phyloP scores from a whole-genome alignment of 2,329 filamentous ascomycete species.

The Fusarium sp. region DNA sequence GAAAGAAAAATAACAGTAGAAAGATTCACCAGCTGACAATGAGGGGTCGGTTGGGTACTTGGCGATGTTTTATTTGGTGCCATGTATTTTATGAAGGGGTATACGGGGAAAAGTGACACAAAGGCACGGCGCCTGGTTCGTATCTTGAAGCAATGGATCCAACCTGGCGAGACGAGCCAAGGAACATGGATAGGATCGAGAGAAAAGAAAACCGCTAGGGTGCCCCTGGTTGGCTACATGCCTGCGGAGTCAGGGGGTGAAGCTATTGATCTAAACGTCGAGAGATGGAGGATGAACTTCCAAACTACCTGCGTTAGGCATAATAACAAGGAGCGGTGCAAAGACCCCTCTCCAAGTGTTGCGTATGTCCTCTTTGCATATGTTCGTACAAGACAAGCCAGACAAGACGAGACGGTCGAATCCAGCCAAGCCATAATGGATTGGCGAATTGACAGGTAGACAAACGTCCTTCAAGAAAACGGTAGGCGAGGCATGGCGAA shows the following conservation, averaged over 20 bases:
- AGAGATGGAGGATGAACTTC: slow-evolving; percentile 22
- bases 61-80: slow-evolving; percentile 51
- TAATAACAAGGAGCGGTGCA: slow-evolving; percentile 25
- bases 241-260: slow-evolving; percentile 26
- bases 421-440: slow-evolving; percentile 9
- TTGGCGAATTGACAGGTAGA: slow-evolving; percentile 28
- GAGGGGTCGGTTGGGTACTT: slow-evolving; percentile 49
- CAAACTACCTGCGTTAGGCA: slow-evolving; percentile 9
- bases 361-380: neutral
- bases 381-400: slow-evolving; percentile 7
- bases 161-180: slow-evolving; percentile 49
- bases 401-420: slow-evolving; percentile 12
- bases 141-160: slow-evolving; percentile 52
- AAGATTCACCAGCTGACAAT: slow-evolving; percentile 38
- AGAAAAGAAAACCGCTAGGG: slow-evolving; percentile 37
- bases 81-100: slow-evolving; percentile 52
- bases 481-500: slow-evolving; percentile 40
- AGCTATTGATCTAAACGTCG: slow-evolving; percentile 33
- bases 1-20: slow-evolving; percentile 29
- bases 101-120: slow-evolving; percentile 52
- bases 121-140: slow-evolving; percentile 48
- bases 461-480: slow-evolving; percentile 35
- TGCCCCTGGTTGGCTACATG: slow-evolving; percentile 37
- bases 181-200: slow-evolving; percentile 45
- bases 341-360: slow-evolving; percentile 20